These are phyloP conservation scores for Mesembryanthemum crystallinum DNA, from an alignment of 148 eudicot genomes.

Conservation along the genomic window DNA sequence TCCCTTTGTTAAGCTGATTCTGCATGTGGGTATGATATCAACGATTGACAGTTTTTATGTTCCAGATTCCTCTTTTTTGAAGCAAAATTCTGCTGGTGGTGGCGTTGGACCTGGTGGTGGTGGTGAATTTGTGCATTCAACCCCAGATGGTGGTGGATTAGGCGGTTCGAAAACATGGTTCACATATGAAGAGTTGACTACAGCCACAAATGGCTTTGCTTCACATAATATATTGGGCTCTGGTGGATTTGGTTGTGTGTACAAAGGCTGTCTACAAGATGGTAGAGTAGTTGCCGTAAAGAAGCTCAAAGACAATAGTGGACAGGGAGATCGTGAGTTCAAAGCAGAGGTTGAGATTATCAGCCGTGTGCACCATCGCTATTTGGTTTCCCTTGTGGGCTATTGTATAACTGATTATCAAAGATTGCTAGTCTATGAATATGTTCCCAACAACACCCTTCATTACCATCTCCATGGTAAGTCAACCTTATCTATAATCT, in stretches of 20 bases:
- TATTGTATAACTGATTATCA: conserved; percentile 82
- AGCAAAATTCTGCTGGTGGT: conserved; percentile 33
- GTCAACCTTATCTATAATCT: conserved; percentile 11
- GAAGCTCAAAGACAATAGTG: conserved; percentile 80
- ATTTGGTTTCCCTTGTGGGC: conserved; percentile 93
- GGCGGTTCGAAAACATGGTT: conserved; percentile 68
- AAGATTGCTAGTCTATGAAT: conserved; percentile 85
- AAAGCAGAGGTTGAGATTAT: conserved; percentile 96
- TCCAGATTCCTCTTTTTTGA: conserved; percentile 37
- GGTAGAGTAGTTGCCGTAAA: conserved; percentile 94
- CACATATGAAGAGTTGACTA: conserved; percentile 65
- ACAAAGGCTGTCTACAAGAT: conserved; percentile 71
- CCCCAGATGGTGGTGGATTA: conserved; percentile 49
- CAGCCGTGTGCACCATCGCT: conserved; percentile 90
- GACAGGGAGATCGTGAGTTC: conserved; percentile 97
- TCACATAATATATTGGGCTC: conserved; percentile 66
- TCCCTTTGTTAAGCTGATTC: not conserved
- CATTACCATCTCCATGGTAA: conserved; percentile 88
- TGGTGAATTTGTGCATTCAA: conserved; percentile 45
- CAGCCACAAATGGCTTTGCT: conserved; percentile 77
- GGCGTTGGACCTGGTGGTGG: conserved; percentile 35
- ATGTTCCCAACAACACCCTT: conserved; percentile 82
- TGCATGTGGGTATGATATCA: not conserved
- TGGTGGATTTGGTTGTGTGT: conserved; percentile 96
- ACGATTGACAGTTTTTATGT: not conserved